Base-by-base conservation (phyloP, 192 early-diverging fungal species). In the Lunasporangiospora selenospora region DNA sequence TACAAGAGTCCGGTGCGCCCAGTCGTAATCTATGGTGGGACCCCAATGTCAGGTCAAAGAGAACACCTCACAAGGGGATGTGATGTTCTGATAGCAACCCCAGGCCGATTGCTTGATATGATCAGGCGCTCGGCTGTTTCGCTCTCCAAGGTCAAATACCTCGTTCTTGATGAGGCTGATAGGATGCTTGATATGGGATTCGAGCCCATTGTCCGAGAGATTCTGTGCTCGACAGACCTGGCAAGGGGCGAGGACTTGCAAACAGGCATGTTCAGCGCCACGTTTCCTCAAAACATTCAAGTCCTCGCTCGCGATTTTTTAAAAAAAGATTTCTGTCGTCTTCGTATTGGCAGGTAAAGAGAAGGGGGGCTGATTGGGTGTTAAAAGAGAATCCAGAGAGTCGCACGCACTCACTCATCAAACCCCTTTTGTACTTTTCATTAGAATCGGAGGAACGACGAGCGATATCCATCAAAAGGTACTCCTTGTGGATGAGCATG, bases 161-260 rank as follows among this genome's bases (percentile, higher is more conserved):
- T 90, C 24, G 79, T 92, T 15, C 77, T 93, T 37, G 93, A 94
- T 79, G 93, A 94, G 61, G 93, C 93, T 18, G 92, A 92, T 76
- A 88, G 93, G 53, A 95, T 93, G 86, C 85, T 99, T 65, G 97
- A 98, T 76, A 92, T 97, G 95, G 97, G 97, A 63, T 99, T 99
- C 77, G 97, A 96, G 77, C 81, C 86, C 8, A 89, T 92, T 52
- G 95, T 99, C 62, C 87, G 97, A 43, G 79, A 88, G 31, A 93
- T 99, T 47, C 89, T 98, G 18, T 75, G 82, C 50, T 66, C 70
- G 50, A 63, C 69, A 77, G 90, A 95, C 70, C 87, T 96, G 82
- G 82, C 86, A 11, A 73, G 80, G 23, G 83, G 91, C 42, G 81
- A 78, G 49, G 60, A 79, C 52, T 82, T 95, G 53, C 92, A 93